A percentile compares a stretch with the other conserved stretches of the same genome.
Evolutionary conservation across 352 stramenopile genomes (phyloP).

Genomic region (Pythium rhizo-oryzae): DNA sequence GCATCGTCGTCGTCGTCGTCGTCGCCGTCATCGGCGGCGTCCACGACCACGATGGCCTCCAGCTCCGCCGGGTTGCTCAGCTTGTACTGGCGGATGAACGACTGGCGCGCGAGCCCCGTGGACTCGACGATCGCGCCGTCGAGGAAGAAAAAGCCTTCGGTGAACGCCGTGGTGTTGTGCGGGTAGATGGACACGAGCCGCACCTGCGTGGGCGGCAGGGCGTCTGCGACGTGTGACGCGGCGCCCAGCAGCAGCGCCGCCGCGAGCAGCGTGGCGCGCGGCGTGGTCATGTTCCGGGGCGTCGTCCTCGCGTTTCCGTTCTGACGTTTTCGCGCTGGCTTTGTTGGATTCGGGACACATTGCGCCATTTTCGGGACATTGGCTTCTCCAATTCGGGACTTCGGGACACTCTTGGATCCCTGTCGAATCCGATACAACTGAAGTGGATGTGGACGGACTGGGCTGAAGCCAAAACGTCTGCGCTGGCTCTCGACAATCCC

Average conservation of each 20-base stretch:
- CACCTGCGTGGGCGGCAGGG: conserved; percentile 42
- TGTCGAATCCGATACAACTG: no score
- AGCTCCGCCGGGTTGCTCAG: conserved; percentile 22
- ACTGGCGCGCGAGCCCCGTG: conserved; percentile 62
- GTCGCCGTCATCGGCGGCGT: conserved; percentile 3
- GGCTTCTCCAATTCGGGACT: no score
- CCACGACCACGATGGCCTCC: not conserved
- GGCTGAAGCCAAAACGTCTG: no score
- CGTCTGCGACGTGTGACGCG: not conserved
- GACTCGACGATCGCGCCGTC: conserved; percentile 69
- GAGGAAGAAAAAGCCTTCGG: conserved; percentile 73
- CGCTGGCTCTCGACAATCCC: no score
- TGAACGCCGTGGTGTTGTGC: conserved; percentile 72
- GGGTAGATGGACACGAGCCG: conserved; percentile 62
- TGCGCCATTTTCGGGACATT: no score
- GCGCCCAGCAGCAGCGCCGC: not conserved
- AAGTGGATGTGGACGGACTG: no score
- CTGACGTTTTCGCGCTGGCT: no score
- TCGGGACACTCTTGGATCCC: no score
- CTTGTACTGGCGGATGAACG: conserved; percentile 74
- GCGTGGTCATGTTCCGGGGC: not conserved
- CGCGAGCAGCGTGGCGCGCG: not conserved
- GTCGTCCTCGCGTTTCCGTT: not conserved
- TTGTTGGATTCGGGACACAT: no score
- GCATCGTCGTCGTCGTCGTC: conserved; percentile 7